Evolutionary conservation across 768 basidiomycete genomes (phyloP), one percentile per base, ranked within the genome.

Genomic region (Crucibulum laeve): DNA sequence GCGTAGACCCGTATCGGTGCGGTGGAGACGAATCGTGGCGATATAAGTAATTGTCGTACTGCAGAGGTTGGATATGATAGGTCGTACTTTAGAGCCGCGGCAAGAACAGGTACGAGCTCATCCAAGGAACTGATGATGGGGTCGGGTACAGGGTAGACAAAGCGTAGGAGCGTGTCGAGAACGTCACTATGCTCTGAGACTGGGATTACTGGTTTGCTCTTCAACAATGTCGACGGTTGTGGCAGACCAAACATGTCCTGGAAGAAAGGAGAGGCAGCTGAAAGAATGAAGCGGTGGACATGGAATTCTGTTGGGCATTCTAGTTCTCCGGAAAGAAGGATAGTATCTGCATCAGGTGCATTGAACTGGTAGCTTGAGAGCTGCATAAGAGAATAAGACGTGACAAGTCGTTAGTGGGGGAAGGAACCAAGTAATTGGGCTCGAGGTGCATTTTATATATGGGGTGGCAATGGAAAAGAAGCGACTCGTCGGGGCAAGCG

Each of bases 241-340:
- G 85, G 82, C 14, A 87, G 64, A 17, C 76, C 59, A 54, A 88
- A 82, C 80, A 87, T 79, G 43, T 82, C 75, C 40, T 61, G 57
- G 60, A 87, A 89, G 62, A 87, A 82, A 2, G 79, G 71, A 4
- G 86, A 87, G 1, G 82, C 80, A 4, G 70, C 66, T 8, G 76
- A 63, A 38, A 89, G 74, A 47, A 88, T 73, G 57, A 72, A 76
- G 47, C 70, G 69, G 60, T 85, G 85, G 24, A 80, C 75, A 32
- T 65, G 71, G 54, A 87, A 85, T 51, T 78, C 71, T 40, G 71
- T 63, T 13, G 61, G 51, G 18, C 60, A 49, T 38, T 65, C 48
- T 28, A 52, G 46, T 43, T 67, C 64, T 4, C 56, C 50, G 0
- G 80, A 75, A 15, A 73, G 65, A 45, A 84, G 67, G 45, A 76